Percentiles rank a stretch among this genome's conserved stretches.
phyloP scores from a whole-genome alignment of 148 eudicot species.

The Rhododendron ferrugineum region DNA sequence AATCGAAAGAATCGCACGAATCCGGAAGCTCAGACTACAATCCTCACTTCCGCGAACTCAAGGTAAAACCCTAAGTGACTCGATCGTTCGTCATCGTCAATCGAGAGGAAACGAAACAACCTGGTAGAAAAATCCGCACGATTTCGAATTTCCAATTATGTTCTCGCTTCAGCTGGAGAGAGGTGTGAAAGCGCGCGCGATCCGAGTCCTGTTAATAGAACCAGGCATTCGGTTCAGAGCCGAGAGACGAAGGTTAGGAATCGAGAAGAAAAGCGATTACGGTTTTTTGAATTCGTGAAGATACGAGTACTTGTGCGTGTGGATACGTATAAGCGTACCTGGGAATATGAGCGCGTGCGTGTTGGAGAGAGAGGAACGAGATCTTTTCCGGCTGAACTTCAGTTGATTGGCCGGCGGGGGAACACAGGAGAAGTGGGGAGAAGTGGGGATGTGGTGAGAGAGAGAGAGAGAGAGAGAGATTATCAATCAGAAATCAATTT shows the following conservation, averaged over 20 bases:
- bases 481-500: not conserved
- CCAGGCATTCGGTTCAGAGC: not conserved
- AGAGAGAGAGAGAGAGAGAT: conserved; percentile 3
- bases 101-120: not conserved
- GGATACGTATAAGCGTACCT: not conserved
- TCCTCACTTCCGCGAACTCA: conserved; percentile 15
- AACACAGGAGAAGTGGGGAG: not conserved
- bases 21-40: conserved; percentile 13
- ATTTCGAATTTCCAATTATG: not conserved
- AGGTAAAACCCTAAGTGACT: not conserved
- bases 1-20: not conserved
- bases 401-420: not conserved
- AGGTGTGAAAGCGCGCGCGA: not conserved
- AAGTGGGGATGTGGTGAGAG: not conserved
- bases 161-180: not conserved
- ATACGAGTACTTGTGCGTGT: not conserved
- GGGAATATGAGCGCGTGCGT: not conserved
- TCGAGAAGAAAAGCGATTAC: not conserved
- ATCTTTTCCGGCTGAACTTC: conserved; percentile 2
- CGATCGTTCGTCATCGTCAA: not conserved
- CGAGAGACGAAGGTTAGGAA: not conserved
- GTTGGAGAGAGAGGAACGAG: not conserved
- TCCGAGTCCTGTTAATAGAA: not conserved
- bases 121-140: not conserved
- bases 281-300: not conserved